These are phyloP conservation scores for Yarrowia sp. DNA, from an alignment of 805 yeast genomes.

Conservation along the genomic window DNA sequence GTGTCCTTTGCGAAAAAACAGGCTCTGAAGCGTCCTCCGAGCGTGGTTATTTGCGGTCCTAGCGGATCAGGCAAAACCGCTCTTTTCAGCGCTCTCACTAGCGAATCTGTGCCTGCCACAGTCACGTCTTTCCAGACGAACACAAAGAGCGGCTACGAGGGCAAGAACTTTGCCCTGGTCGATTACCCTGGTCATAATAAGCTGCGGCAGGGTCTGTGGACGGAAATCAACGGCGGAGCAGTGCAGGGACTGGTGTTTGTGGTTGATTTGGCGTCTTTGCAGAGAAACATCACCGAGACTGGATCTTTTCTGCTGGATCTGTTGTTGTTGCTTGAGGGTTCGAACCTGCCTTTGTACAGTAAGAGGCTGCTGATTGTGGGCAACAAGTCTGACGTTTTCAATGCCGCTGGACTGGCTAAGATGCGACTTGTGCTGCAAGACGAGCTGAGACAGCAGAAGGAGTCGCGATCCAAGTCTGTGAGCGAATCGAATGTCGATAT, in stretches of 20 bases:
- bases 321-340: slow-evolving; percentile 19
- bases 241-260: slow-evolving; percentile 72
- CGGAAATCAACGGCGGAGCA: slow-evolving; percentile 56
- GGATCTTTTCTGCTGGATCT: slow-evolving; percentile 50
- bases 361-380: slow-evolving; percentile 75
- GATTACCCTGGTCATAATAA: slow-evolving; percentile 93
- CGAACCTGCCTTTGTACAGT: slow-evolving; percentile 53
- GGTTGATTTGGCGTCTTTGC: slow-evolving; percentile 73
- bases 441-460: slow-evolving; percentile 30
- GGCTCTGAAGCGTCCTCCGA: slow-evolving; percentile 17
- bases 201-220: slow-evolving; percentile 60
- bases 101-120: neutral
- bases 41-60: slow-evolving; percentile 28
- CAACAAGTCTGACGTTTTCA: slow-evolving; percentile 86
- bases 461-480: slow-evolving; percentile 22
- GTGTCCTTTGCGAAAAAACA: slow-evolving; percentile 24
- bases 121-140: slow-evolving; percentile 14
- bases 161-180: slow-evolving; percentile 56
- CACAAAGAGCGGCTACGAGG: neutral
- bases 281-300: slow-evolving; percentile 57
- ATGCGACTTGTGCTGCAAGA: slow-evolving; percentile 14
- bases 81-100: slow-evolving; percentile 5
- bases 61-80: slow-evolving; percentile 31
- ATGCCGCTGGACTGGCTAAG: slow-evolving; percentile 48
- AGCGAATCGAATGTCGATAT: slow-evolving; percentile 29